These are phyloP conservation scores for Fraxinus platypoda DNA, from an alignment of 305 asterid genomes.

Conservation along the genomic window DNA sequence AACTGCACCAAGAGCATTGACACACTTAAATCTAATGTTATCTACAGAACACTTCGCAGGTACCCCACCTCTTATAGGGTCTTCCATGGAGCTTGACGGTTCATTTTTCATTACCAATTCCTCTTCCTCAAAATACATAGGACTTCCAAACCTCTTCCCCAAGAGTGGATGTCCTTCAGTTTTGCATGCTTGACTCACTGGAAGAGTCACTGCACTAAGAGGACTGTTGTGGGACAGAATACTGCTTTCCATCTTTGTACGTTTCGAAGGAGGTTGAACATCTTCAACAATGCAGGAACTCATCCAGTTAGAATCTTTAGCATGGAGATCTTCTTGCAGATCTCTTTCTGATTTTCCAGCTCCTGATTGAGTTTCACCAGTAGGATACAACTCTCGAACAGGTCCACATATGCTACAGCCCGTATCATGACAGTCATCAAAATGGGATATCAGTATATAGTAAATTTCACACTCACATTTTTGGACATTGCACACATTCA, in stretches of 20 bases:
- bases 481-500: slow-evolving; percentile 26
- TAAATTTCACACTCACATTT: slow-evolving; percentile 38
- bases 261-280: slow-evolving; percentile 36
- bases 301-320: slow-evolving; percentile 17
- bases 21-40: not conserved
- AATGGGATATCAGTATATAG: slow-evolving; percentile 37
- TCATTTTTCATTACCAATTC: slow-evolving; percentile 17
- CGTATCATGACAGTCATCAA: slow-evolving; percentile 33
- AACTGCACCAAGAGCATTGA: slow-evolving; percentile 21
- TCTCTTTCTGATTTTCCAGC: slow-evolving; percentile 24
- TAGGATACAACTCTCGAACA: slow-evolving; percentile 17
- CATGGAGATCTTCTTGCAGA: slow-evolving; percentile 20
- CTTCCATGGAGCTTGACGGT: slow-evolving; percentile 20
- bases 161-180: slow-evolving; percentile 11
- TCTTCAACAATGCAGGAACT: slow-evolving; percentile 21
- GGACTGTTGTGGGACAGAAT: slow-evolving; percentile 28
- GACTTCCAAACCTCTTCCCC: slow-evolving; percentile 27
- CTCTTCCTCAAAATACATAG: slow-evolving; percentile 13
- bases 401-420: slow-evolving; percentile 41
- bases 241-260: slow-evolving; percentile 34
- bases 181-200: not conserved
- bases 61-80: slow-evolving; percentile 14
- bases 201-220: slow-evolving; percentile 21
- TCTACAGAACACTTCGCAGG: not conserved
- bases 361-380: slow-evolving; percentile 15